Percentiles rank a stretch among this genome's conserved stretches.
Evolutionary conservation across 352 stramenopile species (phyloP).

Genomic region (Globisporangium nodosum): DNA sequence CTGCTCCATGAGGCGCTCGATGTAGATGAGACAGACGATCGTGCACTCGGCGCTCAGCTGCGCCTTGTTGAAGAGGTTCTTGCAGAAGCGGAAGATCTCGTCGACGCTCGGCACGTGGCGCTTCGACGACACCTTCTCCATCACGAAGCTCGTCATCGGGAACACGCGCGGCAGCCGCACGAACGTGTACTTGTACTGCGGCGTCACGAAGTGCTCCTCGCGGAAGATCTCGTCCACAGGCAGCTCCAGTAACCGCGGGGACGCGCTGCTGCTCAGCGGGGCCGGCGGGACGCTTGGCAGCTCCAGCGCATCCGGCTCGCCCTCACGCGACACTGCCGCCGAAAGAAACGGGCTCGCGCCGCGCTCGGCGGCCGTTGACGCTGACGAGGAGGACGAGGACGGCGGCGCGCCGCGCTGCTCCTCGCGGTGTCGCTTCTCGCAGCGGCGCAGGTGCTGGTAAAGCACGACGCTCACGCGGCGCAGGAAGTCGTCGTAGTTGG

Average conservation of each 20-base stretch:
- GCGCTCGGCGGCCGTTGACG: constrained; percentile 3
- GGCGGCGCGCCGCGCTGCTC: constrained; percentile 28
- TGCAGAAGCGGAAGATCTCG: constrained; percentile 91
- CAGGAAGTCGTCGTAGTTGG: constrained; percentile 90
- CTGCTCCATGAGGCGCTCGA: constrained; percentile 98
- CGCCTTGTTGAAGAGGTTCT: constrained; percentile 95
- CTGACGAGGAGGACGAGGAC: neutral
- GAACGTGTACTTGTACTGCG: constrained; percentile 88
- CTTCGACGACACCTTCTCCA: constrained; percentile 82
- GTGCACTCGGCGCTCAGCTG: constrained; percentile 98
- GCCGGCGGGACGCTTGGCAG: constrained; percentile 1
- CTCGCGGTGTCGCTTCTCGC: constrained; percentile 76
- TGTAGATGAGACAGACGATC: constrained; percentile 98
- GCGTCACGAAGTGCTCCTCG: constrained; percentile 86
- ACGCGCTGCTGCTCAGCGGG: constrained; percentile 36
- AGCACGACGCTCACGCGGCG: constrained; percentile 85
- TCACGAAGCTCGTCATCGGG: constrained; percentile 72
- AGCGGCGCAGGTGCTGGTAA: constrained; percentile 86
- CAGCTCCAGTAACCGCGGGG: constrained; percentile 58
- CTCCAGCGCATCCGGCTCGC: constrained; percentile 7
- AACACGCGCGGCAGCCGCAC: constrained; percentile 64
- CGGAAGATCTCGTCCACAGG: constrained; percentile 80
- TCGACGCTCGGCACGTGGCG: constrained; percentile 84
- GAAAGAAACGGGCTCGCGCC: constrained; percentile 9
- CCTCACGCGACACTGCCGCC: constrained; percentile 5